Conservation (phyloP, 139 green algal genomes). For the Auxenochlorella protothecoides region DNA sequence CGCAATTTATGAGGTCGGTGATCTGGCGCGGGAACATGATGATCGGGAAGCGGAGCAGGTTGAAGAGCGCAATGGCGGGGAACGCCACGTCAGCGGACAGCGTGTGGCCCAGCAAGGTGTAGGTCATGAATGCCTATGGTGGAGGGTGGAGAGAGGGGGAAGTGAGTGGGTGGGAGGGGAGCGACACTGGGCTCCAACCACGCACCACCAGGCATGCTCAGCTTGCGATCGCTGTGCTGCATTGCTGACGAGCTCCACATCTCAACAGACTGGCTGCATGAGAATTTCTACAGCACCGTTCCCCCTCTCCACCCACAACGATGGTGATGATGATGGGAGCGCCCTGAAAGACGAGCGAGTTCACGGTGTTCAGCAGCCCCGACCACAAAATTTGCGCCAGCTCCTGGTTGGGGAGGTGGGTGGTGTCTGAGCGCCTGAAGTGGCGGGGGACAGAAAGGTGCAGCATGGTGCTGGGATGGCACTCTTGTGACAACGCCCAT, state of each 20-base stretch:
- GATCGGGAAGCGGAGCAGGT: conserved; percentile 77
- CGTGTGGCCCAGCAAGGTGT: conserved; percentile 30
- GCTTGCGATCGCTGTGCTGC: too few relatives aligned
- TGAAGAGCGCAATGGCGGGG: conserved; percentile 71
- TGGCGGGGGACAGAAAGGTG: too few relatives aligned
- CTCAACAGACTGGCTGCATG: too few relatives aligned
- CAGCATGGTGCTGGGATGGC: too few relatives aligned
- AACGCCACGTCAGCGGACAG: conserved; percentile 72
- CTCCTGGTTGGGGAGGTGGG: conserved; percentile 36
- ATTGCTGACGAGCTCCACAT: too few relatives aligned
- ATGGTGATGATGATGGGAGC: conserved; percentile 37
- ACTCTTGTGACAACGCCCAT: too few relatives aligned
- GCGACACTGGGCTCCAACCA: too few relatives aligned
- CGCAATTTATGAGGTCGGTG: conserved; percentile 64
- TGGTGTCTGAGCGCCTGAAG: too few relatives aligned
- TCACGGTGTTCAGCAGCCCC: conserved; percentile 18
- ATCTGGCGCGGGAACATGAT: conserved; percentile 44
- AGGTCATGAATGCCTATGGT: conserved; percentile 43
- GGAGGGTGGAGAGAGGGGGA: conserved; percentile 8
- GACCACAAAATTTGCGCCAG: conserved; percentile 31
- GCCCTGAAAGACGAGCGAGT: conserved; percentile 32
- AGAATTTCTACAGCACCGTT: too few relatives aligned
- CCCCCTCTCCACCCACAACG: not conserved
- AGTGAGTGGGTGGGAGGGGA: too few relatives aligned
- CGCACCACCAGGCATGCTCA: too few relatives aligned